phyloP scores from a whole-genome alignment of 2,329 filamentous ascomycete genomes.

The Corinectria fuckeliana region DNA sequence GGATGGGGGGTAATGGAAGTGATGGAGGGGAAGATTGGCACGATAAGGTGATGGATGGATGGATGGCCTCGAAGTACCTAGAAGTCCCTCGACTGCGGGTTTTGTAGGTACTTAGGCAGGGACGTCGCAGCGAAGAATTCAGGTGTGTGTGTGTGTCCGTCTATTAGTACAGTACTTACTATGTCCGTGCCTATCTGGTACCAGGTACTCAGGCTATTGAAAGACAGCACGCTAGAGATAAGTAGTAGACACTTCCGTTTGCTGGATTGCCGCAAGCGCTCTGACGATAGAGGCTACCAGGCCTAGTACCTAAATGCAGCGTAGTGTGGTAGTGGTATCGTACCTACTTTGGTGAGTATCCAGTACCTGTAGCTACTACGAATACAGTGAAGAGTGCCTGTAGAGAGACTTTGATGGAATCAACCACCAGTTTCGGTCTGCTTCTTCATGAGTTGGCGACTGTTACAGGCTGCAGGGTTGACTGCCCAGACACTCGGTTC shows the following conservation, averaged over 20 bases:
- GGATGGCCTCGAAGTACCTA: too few relatives aligned
- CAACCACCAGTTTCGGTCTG: conserved; percentile 17
- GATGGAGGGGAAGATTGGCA: conserved; percentile 1
- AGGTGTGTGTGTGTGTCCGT: too few relatives aligned
- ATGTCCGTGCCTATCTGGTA: background rate
- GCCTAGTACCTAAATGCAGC: background rate
- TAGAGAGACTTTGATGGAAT: conserved; percentile 5
- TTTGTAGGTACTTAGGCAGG: background rate
- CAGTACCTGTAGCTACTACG: background rate
- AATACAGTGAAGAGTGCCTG: background rate
- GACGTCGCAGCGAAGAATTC: background rate
- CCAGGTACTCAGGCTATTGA: background rate
- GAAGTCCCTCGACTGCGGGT: too few relatives aligned
- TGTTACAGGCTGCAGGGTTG: too few relatives aligned
- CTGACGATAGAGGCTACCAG: background rate
- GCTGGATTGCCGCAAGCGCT: background rate
- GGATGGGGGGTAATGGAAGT: conserved; percentile 11
- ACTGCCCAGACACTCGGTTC: too few relatives aligned
- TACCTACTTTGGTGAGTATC: background rate
- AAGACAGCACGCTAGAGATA: background rate
- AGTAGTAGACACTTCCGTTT: background rate
- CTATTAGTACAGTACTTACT: too few relatives aligned
- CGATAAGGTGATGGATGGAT: conserved; percentile 4
- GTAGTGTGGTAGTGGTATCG: background rate
- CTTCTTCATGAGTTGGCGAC: conserved; percentile 9